Base-by-base conservation (phyloP, 2,329 filamentous ascomycete species). In the Epichloe uncinata region DNA sequence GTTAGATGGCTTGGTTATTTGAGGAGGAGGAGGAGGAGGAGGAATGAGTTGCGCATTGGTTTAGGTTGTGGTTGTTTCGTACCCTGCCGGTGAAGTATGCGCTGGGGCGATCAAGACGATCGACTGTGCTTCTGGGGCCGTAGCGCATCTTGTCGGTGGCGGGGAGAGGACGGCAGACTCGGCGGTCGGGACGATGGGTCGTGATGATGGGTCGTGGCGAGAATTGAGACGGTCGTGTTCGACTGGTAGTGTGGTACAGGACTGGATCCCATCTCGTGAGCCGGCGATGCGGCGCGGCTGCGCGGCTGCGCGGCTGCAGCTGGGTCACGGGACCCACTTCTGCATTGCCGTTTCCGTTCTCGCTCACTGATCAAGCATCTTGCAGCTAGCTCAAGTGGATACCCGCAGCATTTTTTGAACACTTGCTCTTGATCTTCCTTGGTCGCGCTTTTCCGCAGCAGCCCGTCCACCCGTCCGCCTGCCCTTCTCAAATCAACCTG, bases 51-150 rank as follows among this genome's bases (percentile, higher is more conserved):
- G 22, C 9, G 40, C 3, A 4, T 26, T 26, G 20, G 16, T 18
- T 18, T 9, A 43, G 43, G 42, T 43, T 42, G 47, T 22, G 26
- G n/a, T 20, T 41, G 33, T 26, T 42, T 63, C 73, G 64, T 71
- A 94, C 91, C 72, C 86, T 86, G 70, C 78, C 83, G 55, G 81
- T 77, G 62, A 90, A 95, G 72, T 98, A 98, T 60, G 91, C 90
- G 66, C 91, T 97, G 16, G 93, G 91, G 69, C 84, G 85, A 69
- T 98, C 93, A 55, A 98, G 80, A 53, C 93, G 79, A 47, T 97
- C 91, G 55, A 97, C 86, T 6, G 93, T 97, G 65, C 76, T 82
- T 62, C 79, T 72, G 54, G 69, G 63, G 42, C 64, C 66, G 50
- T 66, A 62, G 53, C 66, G 65, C 77, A 79, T 78, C 12, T 43